A percentile compares a stretch with the other conserved stretches of the same genome.
phyloP scores from a whole-genome alignment of 352 stramenopile species.

The Globisporangium takayamanum region DNA sequence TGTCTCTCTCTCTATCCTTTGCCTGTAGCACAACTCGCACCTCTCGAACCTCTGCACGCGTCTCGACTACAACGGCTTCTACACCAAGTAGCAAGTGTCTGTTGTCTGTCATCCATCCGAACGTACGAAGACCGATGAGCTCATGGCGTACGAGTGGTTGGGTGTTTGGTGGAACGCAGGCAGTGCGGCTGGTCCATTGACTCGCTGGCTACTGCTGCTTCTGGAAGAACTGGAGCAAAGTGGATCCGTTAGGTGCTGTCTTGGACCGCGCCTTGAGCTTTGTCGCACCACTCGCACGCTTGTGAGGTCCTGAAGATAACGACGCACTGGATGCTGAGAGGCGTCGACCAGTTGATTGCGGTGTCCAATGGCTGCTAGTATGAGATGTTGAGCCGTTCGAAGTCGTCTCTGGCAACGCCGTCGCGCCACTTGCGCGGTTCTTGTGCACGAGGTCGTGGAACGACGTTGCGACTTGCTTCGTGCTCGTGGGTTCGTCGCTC shows the following conservation, averaged over 20 bases:
- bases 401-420: constrained; percentile 4
- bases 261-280: constrained; percentile 4
- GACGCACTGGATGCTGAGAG: too few species aligned
- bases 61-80: constrained; percentile 66
- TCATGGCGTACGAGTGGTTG: too few species aligned
- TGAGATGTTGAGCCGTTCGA: neutral
- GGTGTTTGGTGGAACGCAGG: too few species aligned
- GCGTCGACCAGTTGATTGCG: too few species aligned
- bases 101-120: too few species aligned
- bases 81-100: constrained; percentile 35
- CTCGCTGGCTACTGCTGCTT: constrained; percentile 7
- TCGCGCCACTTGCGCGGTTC: constrained; percentile 14
- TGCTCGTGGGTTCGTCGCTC: neutral
- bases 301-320: neutral
- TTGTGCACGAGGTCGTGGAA: constrained; percentile 33
- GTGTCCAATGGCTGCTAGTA: constrained; percentile 7
- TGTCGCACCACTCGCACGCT: constrained; percentile 1
- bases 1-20: neutral
- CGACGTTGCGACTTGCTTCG: constrained; percentile 15
- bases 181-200: too few species aligned
- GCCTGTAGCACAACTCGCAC: constrained; percentile 51
- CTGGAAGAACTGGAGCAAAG: constrained; percentile 46
- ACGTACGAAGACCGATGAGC: too few species aligned
- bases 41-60: constrained; percentile 58
- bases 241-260: constrained; percentile 14